Base-by-base conservation (phyloP, 192 early-diverging fungal genomes). In the Coemansia sp. region DNA sequence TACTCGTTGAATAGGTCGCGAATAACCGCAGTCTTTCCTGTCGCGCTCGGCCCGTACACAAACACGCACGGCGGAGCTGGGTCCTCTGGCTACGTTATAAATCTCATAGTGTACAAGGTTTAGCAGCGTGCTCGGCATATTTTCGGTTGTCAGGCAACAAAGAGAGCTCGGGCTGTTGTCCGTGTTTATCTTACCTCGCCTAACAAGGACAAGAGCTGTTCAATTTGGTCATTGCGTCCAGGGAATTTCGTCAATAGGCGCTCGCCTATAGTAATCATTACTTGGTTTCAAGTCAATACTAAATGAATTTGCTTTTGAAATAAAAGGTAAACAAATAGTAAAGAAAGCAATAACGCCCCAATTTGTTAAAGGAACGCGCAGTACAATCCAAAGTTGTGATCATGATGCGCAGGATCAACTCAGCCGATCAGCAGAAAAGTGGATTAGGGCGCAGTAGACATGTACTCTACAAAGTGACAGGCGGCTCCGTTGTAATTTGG, bases 11-110 rank as follows among this genome's bases (percentile, higher is more conserved):
- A 77, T 12, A 90, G 65, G 24, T 66, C 59, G 3, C 70, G 73
- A 2, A 85, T 34, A 24, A 90, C 69, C 3, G 76, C n/a, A 2
- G 89, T 88, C 51, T 91, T 91, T 22, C 88, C 90, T 2, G 88
- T 90, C 11, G 81, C 85, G 22, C 81, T 74, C 31, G 72, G 85
- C 18, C 90, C 90, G 34, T 81, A 88, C 0, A 89, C 70, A 70
- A 90, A 88, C 38, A 91, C 75, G 12, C 68, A 72, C 3, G 80
- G 77, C 4, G 85, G 85, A 10, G 77, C 63, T 9, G 80, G 72
- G 42, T 79, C 85, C 8, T 43, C 68, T 8, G 77, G 74, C 62
- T 69, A 47, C 42, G 61, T 11, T 33, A 5, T 15, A 44, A 51
- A 52, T 27, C 2, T 15, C 24, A 1, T 20, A 6, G 20, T 8